These are phyloP conservation scores for Maudiozyma humilis DNA, from an alignment of 1,139 yeast genomes.

Conservation along the genomic window DNA sequence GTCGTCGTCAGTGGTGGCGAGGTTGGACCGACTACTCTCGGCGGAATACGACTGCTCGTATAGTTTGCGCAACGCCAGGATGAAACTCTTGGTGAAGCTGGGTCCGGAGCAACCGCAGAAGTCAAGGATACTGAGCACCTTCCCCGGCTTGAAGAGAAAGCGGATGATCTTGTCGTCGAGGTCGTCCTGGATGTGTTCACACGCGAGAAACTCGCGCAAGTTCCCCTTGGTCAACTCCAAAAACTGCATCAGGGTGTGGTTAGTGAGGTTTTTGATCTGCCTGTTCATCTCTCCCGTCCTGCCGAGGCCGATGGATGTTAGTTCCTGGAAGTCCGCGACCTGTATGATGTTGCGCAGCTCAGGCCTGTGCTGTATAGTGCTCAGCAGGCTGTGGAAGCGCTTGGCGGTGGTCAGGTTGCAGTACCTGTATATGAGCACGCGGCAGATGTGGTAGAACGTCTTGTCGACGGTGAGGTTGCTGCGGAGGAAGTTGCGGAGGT, in stretches of 20 bases:
- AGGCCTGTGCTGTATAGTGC: slow-evolving; percentile 42
- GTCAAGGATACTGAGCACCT: slow-evolving; percentile 61
- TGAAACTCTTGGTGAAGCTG: slow-evolving; percentile 56
- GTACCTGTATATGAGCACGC: slow-evolving; percentile 32
- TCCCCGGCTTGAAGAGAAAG: slow-evolving; percentile 51
- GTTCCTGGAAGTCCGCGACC: slow-evolving; percentile 78
- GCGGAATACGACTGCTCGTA: slow-evolving; percentile 18
- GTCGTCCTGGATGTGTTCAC: slow-evolving; percentile 83
- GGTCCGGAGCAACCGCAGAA: slow-evolving; percentile 82
- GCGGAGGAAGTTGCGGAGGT: slow-evolving; percentile 31
- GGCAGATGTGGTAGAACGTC: slow-evolving; percentile 33
- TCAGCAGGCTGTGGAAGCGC: slow-evolving; percentile 64
- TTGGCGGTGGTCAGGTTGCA: slow-evolving; percentile 66
- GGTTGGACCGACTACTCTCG: slow-evolving; percentile 3
- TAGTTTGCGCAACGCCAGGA: slow-evolving; percentile 22
- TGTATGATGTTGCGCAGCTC: slow-evolving; percentile 60
- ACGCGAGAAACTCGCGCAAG: slow-evolving; percentile 67
- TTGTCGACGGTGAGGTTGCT: slow-evolving; percentile 33
- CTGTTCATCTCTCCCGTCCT: slow-evolving; percentile 83
- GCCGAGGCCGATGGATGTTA: slow-evolving; percentile 85
- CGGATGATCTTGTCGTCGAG: slow-evolving; percentile 55
- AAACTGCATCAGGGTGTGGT: slow-evolving; percentile 57
- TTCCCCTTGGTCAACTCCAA: slow-evolving; percentile 56
- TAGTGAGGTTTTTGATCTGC: slow-evolving; percentile 85
- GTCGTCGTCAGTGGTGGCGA: neutral